Percentiles rank a stretch among this genome's conserved stretches.
Conservation (phyloP, 805 yeast genomes). For the Myxozyma udenii region DNA sequence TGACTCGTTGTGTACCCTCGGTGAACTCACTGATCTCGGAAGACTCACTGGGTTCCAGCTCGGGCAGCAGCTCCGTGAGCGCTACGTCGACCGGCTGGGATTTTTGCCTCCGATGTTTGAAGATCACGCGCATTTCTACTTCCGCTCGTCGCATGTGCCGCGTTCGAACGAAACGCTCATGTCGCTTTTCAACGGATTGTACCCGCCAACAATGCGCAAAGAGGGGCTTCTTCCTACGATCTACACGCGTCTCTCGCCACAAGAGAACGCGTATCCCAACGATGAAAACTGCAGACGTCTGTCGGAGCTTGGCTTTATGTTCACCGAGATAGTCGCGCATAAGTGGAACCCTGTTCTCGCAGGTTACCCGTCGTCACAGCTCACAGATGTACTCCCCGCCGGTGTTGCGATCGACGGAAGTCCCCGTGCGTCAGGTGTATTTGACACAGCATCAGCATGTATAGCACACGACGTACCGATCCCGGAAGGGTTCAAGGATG, state of each 20-base stretch:
- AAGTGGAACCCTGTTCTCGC: slow-evolving; percentile 28
- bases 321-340: slow-evolving; percentile 27
- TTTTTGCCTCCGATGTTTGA: slow-evolving; percentile 22
- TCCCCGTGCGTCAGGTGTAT: slow-evolving; percentile 30
- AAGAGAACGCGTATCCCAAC: slow-evolving; percentile 31
- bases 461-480: slow-evolving; percentile 19
- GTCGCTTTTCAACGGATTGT: slow-evolving; percentile 25
- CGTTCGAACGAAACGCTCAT: slow-evolving; percentile 29
- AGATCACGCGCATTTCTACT: slow-evolving; percentile 17
- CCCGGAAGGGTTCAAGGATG: slow-evolving; percentile 21
- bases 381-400: slow-evolving; percentile 24
- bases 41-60: slow-evolving; percentile 26
- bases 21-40: slow-evolving; percentile 29
- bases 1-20: slow-evolving; percentile 24
- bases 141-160: slow-evolving; percentile 28
- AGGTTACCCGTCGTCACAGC: slow-evolving; percentile 20
- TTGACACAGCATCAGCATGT: slow-evolving; percentile 27
- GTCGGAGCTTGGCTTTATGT: slow-evolving; percentile 27
- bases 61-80: slow-evolving; percentile 26
- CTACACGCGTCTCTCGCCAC: slow-evolving; percentile 26
- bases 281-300: slow-evolving; percentile 29
- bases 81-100: slow-evolving; percentile 22
- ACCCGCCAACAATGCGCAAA: slow-evolving; percentile 25
- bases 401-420: slow-evolving; percentile 30
- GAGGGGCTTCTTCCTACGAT: slow-evolving; percentile 19